These are phyloP conservation scores for Bassia scoparia DNA, from an alignment of 148 eudicot species.

Conservation along the genomic window DNA sequence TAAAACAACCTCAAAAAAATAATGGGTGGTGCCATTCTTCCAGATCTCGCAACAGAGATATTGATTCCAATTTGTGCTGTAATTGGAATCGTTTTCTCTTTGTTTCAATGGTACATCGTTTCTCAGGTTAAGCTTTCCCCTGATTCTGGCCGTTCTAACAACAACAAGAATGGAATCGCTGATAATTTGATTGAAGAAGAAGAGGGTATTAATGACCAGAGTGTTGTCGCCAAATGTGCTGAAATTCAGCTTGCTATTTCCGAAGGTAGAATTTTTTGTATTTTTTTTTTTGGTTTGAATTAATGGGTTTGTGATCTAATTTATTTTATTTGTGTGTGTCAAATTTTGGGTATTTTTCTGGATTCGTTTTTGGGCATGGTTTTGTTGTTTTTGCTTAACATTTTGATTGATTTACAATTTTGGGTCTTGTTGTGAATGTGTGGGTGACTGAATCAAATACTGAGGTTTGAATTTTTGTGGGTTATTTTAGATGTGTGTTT, in stretches of 20 bases:
- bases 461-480: background rate
- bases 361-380: background rate
- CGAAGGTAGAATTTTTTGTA: conserved; percentile 48
- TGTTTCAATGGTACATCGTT: conserved; percentile 72
- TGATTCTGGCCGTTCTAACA: conserved; percentile 1
- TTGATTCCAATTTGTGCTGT: conserved; percentile 66
- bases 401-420: background rate
- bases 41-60: conserved; percentile 83
- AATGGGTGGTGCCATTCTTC: conserved; percentile 50
- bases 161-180: conserved; percentile 36
- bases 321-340: conserved; percentile 1
- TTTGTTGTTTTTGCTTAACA: background rate
- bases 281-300: background rate
- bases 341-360: background rate
- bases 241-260: conserved; percentile 86
- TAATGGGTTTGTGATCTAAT: background rate
- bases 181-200: conserved; percentile 83
- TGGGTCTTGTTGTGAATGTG: background rate
- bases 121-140: conserved; percentile 52
- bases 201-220: conserved; percentile 61
- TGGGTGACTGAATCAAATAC: background rate
- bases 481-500: background rate
- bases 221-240: conserved; percentile 67
- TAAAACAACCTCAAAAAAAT: background rate
- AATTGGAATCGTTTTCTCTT: conserved; percentile 71